Evolutionary conservation across 768 basidiomycete genomes (phyloP).

Genomic region (Leccinum ochraceum): DNA sequence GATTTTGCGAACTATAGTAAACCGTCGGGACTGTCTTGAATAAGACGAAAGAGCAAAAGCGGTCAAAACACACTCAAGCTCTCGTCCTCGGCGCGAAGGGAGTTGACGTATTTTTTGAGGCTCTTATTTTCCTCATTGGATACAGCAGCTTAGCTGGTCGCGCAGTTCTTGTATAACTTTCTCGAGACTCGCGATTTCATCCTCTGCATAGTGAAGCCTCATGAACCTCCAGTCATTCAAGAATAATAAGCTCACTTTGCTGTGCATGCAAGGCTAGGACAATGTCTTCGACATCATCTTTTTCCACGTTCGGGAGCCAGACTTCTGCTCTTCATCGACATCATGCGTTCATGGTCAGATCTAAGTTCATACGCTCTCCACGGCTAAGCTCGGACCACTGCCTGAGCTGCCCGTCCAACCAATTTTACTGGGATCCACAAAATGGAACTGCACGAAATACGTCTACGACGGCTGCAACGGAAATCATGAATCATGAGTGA

Average conservation of each 20-base stretch:
- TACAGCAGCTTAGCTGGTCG: background rate
- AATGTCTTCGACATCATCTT: background rate
- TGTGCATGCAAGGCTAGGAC: background rate
- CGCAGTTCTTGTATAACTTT: background rate
- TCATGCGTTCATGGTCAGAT: no score
- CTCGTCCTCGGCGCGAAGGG: background rate
- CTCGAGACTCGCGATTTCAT: background rate
- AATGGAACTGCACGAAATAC: slow-evolving; percentile 21
- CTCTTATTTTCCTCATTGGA: background rate
- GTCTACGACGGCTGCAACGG: slow-evolving; percentile 11
- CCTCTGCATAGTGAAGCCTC: background rate
- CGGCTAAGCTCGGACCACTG: slow-evolving; percentile 16
- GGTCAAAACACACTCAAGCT: background rate
- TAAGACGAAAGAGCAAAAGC: background rate
- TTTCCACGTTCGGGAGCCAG: background rate
- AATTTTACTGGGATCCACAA: slow-evolving; percentile 20
- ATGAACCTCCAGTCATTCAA: background rate
- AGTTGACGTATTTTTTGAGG: background rate
- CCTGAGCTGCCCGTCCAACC: slow-evolving; percentile 22
- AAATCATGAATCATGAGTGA: background rate
- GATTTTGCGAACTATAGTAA: background rate
- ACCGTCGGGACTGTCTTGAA: background rate
- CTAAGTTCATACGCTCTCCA: background rate
- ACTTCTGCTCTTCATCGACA: no score
- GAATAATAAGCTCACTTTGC: background rate